Evolutionary conservation across 306 rosid genomes (phyloP), one percentile per base, ranked within the genome.

Genomic region (Pyrus betulifolia): DNA sequence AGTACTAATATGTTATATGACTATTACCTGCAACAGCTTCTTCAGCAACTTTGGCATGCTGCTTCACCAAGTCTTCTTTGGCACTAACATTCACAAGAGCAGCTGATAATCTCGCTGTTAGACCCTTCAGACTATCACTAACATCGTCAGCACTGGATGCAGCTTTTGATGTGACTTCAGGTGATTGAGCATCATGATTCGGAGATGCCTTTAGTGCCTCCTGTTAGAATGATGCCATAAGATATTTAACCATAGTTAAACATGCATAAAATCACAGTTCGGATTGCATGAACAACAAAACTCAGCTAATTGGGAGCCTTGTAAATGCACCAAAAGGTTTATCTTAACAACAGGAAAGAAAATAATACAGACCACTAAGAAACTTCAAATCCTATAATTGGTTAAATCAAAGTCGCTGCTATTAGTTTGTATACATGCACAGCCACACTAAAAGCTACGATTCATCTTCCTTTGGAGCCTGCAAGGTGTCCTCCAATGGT

Each of bases 11-110:
- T 18, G 59, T 67, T 19, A 28, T 28, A 59, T 31, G 9, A 12
- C 28, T 60, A 23, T 67, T 87, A 96, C 99, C 99, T 80, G 97
- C 91, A 81, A 96, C 90, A 31, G 99, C 99, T 96, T 96, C 99
- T 89, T 96, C 98, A 63, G 99, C 98, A 30, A 96, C 98, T 92
- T 86, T 91, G 62, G 97, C 91, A 77, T 96, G 99, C 85, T 96
- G 99, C 83, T 89, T 88, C 51, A 91, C 98, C 87, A 96, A 89
- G 79, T 92, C 99, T 78, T 96, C 99, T 87, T 91, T 96, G 71
- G 93, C 93, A 69, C 88, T 92, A 76, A 82, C 90, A 80, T 91
- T 89, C 57, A 91, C 91, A 67, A 88, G 97, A 58, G 93, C 99
- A 45, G 93, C 89, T 21, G 97, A 92, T 73, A 92, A 77, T 85